These are phyloP conservation scores for Aureobasidium sp. DNA, from an alignment of 2,329 filamentous ascomycete genomes.

Conservation along the genomic window DNA sequence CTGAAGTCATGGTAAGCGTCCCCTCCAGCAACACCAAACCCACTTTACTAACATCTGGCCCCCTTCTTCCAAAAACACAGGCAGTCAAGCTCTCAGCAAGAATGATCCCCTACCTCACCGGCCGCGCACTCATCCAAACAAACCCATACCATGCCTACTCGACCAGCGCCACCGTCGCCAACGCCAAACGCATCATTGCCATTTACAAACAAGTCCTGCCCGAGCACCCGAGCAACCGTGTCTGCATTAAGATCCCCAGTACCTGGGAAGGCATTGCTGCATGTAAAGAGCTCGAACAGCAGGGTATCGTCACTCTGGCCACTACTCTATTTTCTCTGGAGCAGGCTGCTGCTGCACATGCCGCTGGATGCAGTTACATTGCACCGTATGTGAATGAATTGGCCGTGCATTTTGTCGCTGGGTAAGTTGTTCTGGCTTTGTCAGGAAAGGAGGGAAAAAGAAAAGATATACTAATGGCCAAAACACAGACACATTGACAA, in stretches of 20 bases:
- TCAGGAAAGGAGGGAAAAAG: too few relatives aligned
- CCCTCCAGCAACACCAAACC: background rate
- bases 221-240: conserved; percentile 26
- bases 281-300: conserved; percentile 46
- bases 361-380: conserved; percentile 54
- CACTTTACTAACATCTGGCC: too few relatives aligned
- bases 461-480: background rate
- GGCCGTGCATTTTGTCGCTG: conserved; percentile 44
- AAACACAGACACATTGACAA: conserved; percentile 41
- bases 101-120: conserved; percentile 15
- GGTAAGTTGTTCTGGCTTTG: conserved; percentile 10
- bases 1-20: conserved; percentile 15
- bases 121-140: conserved; percentile 17
- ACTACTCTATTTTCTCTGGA: conserved; percentile 58
- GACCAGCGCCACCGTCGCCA: conserved; percentile 8
- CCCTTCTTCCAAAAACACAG: background rate
- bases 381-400: conserved; percentile 60
- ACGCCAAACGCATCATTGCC: conserved; percentile 16
- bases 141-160: conserved; percentile 18
- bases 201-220: conserved; percentile 9
- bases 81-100: conserved; percentile 11
- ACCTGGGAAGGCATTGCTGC: conserved; percentile 60
- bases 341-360: conserved; percentile 52
- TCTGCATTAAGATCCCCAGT: conserved; percentile 58
- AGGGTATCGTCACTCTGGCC: conserved; percentile 53